phyloP scores from a whole-genome alignment of 2,329 filamentous ascomycete species.

The Arthrobotrys entomopaga region DNA sequence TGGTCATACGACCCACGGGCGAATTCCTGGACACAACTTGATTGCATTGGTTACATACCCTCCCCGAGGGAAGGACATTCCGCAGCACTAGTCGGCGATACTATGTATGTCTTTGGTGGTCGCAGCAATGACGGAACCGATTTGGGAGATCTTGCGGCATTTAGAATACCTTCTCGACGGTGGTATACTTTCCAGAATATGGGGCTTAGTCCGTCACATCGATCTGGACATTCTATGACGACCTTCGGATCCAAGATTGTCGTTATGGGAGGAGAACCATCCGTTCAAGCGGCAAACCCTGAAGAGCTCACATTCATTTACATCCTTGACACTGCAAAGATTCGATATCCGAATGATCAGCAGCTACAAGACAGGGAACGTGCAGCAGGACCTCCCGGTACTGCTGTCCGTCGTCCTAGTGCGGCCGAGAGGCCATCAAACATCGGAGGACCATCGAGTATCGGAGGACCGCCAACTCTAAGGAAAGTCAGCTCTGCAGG shows the following conservation, averaged over 20 bases:
- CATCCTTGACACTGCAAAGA: constrained; percentile 92
- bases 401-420: constrained; percentile 37
- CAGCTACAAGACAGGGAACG: constrained; percentile 60
- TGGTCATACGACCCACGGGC: constrained; percentile 90
- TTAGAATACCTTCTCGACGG: constrained; percentile 80
- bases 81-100: constrained; percentile 90
- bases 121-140: constrained; percentile 93
- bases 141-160: constrained; percentile 89
- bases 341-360: constrained; percentile 88
- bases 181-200: constrained; percentile 99
- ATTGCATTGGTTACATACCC: constrained; percentile 98
- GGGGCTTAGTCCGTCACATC: constrained; percentile 91
- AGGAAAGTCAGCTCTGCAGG: constrained; percentile 54
- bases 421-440: constrained; percentile 60
- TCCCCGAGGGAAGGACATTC: constrained; percentile 93
- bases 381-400: constrained; percentile 34
- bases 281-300: constrained; percentile 80
- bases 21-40: constrained; percentile 86
- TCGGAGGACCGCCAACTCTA: constrained; percentile 57
- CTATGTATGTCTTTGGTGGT: constrained; percentile 99
- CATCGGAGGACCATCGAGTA: constrained; percentile 60
- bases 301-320: constrained; percentile 90
- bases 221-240: constrained; percentile 98
- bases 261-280: constrained; percentile 92
- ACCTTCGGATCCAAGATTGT: constrained; percentile 91